Conservation (phyloP, 495 filamentous ascomycete species). For the Neurospora discreta region DNA sequence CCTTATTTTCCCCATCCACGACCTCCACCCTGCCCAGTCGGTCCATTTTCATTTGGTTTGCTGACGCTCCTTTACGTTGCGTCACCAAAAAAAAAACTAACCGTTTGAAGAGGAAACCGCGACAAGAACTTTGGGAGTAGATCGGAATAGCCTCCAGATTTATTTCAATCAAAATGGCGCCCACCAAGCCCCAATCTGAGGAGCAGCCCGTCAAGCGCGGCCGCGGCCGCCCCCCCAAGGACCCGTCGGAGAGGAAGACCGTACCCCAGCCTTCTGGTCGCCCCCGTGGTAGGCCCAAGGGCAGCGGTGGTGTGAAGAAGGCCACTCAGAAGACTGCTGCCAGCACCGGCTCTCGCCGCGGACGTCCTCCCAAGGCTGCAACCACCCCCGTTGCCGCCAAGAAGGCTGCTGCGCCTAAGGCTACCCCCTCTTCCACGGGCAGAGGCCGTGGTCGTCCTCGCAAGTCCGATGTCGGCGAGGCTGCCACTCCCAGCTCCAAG, state of each 20-base stretch:
- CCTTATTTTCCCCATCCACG: background rate
- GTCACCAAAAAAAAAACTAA: background rate
- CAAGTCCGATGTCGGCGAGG: background rate
- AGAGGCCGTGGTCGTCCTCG: background rate
- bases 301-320: conserved; percentile 29
- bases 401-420: background rate
- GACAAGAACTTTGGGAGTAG: background rate
- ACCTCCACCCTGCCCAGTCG: background rate
- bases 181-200: conserved; percentile 6
- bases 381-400: conserved; percentile 2
- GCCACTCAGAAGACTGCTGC: conserved; percentile 4
- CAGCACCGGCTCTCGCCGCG: conserved; percentile 18
- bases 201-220: conserved; percentile 28
- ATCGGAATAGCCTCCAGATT: background rate
- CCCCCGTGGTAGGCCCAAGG: conserved; percentile 35
- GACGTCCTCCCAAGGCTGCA: conserved; percentile 24
- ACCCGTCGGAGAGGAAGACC: conserved; percentile 22
- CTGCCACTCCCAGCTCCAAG: background rate
- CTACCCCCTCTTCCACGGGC: background rate
- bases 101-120: background rate
- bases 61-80: background rate
- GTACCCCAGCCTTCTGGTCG: conserved; percentile 29
- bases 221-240: conserved; percentile 33
- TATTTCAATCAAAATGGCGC: conserved; percentile 9
- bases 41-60: background rate